Percentiles rank a stretch among this genome's conserved stretches.
These are phyloP conservation scores for Chytriomyces hyalinus DNA, from an alignment of 192 early-diverging fungal species.

Conservation along the genomic window DNA sequence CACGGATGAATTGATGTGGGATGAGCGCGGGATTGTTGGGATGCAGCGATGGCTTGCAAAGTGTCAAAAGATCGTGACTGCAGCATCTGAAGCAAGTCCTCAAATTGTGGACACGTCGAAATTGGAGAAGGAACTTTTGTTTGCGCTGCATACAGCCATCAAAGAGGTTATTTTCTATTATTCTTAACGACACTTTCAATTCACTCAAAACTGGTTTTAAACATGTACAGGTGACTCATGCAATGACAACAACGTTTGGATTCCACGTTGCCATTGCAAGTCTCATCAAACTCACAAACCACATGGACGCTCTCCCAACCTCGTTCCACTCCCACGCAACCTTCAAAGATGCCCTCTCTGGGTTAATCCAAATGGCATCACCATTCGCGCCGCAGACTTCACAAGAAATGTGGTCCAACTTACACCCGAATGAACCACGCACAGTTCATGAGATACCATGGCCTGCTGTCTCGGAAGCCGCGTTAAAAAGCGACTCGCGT, in stretches of 20 bases:
- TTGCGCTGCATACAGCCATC: slow-evolving; percentile 60
- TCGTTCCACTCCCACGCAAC: neutral
- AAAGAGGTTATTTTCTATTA: slow-evolving; percentile 17
- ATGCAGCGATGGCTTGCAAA: slow-evolving; percentile 86
- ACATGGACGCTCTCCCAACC: slow-evolving; percentile 29
- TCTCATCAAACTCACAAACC: slow-evolving; percentile 81
- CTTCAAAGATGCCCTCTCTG: neutral
- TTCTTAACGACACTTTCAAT: neutral
- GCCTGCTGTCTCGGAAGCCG: slow-evolving; percentile 28
- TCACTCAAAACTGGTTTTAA: neutral
- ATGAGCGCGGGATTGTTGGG: slow-evolving; percentile 86
- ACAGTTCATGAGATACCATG: slow-evolving; percentile 17
- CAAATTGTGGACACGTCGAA: neutral
- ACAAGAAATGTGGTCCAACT: slow-evolving; percentile 27
- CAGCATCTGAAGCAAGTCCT: neutral
- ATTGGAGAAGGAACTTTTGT: slow-evolving; percentile 31
- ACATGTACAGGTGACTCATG: slow-evolving; percentile 41
- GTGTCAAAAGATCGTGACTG: slow-evolving; percentile 62
- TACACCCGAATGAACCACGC: slow-evolving; percentile 3
- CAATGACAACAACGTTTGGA: slow-evolving; percentile 51
- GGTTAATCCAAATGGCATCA: slow-evolving; percentile 36
- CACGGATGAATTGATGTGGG: slow-evolving; percentile 89
- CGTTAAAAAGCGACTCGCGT: neutral
- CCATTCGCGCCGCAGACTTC: slow-evolving; percentile 48
- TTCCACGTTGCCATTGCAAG: slow-evolving; percentile 87